Conservation (phyloP, 257 asterid genomes). For the Solanum lycopersicoides region DNA sequence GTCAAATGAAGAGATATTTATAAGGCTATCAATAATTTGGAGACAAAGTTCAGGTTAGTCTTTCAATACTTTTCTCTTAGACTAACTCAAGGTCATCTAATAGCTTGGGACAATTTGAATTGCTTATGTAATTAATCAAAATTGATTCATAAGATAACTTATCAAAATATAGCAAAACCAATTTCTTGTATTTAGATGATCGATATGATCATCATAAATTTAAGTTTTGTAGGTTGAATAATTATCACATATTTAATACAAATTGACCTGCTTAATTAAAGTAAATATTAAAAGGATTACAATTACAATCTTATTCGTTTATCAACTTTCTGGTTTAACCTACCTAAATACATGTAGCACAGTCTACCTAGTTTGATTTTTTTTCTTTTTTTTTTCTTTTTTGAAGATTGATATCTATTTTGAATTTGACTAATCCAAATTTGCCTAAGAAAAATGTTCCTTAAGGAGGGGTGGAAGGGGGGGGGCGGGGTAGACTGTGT, state of each 20-base stretch:
- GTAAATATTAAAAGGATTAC: background rate
- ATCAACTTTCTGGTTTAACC: no score
- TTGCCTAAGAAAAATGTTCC: background rate
- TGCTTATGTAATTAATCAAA: background rate
- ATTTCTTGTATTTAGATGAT: background rate
- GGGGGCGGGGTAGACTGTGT: no score
- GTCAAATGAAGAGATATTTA: accelerated
- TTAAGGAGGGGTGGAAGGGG: no score
- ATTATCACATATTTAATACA: background rate
- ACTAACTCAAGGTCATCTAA: background rate
- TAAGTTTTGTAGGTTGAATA: background rate
- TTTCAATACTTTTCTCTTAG: no score
- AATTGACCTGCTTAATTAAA: background rate
- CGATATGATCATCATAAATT: background rate
- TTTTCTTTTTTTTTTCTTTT: no score
- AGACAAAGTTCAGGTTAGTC: no score
- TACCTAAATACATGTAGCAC: background rate
- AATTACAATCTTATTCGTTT: no score
- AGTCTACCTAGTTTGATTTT: background rate
- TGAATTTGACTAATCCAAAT: background rate
- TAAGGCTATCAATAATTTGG: no score
- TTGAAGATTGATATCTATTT: background rate
- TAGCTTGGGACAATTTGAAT: background rate
- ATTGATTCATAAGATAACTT: background rate
- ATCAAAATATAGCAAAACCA: no score